These are phyloP conservation scores for Chamaecyparis obtusa DNA, from an alignment of 75 land plant species.

Conservation along the genomic window DNA sequence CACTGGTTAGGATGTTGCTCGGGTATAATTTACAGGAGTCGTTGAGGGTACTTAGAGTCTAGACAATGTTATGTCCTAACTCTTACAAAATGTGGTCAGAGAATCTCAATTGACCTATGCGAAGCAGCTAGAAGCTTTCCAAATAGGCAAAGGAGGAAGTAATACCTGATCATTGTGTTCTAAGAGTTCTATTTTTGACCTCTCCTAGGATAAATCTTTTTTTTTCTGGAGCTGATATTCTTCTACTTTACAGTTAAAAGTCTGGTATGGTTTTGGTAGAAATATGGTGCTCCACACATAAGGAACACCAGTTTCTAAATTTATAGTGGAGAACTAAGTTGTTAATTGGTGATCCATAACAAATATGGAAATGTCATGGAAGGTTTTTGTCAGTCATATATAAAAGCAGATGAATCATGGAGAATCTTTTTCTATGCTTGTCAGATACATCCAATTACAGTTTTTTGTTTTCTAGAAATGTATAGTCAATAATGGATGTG, in stretches of 20 bases:
- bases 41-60: too few relatives aligned
- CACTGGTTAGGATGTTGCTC: not conserved
- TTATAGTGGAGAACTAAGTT: not conserved
- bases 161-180: not conserved
- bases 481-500: not conserved
- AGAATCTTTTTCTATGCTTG: not conserved
- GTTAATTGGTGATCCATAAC: not conserved
- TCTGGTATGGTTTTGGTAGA: not conserved
- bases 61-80: not conserved
- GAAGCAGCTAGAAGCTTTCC: not conserved
- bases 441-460: not conserved
- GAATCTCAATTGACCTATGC: not conserved
- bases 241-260: not conserved
- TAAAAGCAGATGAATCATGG: not conserved
- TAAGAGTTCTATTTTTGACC: not conserved
- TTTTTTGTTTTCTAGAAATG: not conserved
- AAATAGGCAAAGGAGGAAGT: not conserved
- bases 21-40: not conserved
- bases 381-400: not conserved
- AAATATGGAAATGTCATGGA: not conserved
- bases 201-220: not conserved
- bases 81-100: not conserved
- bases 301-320: not conserved
- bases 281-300: not conserved
- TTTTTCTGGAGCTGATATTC: not conserved